Evolutionary conservation across 2,329 filamentous ascomycete genomes (phyloP), one percentile per base, ranked within the genome.

Genomic region (Pseudogymnoascus pannorum): DNA sequence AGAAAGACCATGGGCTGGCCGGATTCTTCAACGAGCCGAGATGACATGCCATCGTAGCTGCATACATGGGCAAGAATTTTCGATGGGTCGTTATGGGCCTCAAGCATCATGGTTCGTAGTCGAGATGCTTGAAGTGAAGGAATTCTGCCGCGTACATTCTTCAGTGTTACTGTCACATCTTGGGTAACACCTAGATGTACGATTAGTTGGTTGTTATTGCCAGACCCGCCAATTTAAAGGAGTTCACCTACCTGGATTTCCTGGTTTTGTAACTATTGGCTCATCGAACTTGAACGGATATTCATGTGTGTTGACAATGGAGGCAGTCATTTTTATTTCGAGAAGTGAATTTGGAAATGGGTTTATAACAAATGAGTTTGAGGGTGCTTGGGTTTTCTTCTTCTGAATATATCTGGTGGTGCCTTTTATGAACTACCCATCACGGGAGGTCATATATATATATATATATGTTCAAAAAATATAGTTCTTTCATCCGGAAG

Each of bases 1-100:
- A 79, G 68, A 60, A 79, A 79, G 8, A 78, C 63, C 57, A 79
- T 68, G 0, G 77, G 77, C 54, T 79, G 79, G 0, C 77, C 77
- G 1, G 77, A 75, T 64, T 79, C 75, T 60, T 79, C 75, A 5
- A 75, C 72, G 0, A 80, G 68, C 0, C 76, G 73, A 1, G 77
- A 77, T 20, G 72, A 75, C 0, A 79, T 68, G 0, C 71, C 76
- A 35, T 79, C 77, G 48, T 79, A 78, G 51, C 70, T 73, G 64
- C 76, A 79, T 20, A 70, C 68, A 44, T 75, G 73, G 0, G 78
- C 77, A 4, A 79, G 59, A 44, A 79, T 79, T 62, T 78, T 79
- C 4, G 68, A 68, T 1, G 75, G 72, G 59, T 78, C 75, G 0
- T 67, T 61, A 36, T 74, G 70, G 0, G 76, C 73, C 60, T 78